A percentile compares a stretch with the other conserved stretches of the same genome.
phyloP scores from a whole-genome alignment of 345 rosid species.

The Lepidium africanum region DNA sequence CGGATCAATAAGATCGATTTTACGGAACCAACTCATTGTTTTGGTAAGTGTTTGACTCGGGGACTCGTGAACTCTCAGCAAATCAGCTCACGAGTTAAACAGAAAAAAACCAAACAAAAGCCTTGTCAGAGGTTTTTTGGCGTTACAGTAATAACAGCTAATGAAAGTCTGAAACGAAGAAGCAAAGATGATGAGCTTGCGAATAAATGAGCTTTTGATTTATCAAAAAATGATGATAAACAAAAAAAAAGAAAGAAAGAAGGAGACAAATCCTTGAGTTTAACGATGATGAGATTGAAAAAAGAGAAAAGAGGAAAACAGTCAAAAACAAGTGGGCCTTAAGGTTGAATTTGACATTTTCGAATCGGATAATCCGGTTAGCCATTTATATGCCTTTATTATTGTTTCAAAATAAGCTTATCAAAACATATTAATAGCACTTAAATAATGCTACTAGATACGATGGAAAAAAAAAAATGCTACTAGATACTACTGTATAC shows the following conservation, averaged over 20 bases:
- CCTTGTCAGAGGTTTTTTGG: not conserved
- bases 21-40: slow-evolving; percentile 20
- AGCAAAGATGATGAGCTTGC: not conserved
- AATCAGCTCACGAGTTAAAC: slow-evolving; percentile 12
- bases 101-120: too few relatives aligned
- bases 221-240: too few relatives aligned
- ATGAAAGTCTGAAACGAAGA: not conserved
- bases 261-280: slow-evolving; percentile 23
- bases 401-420: not conserved
- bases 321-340: slow-evolving; percentile 14
- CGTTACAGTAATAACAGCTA: not conserved
- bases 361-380: not conserved
- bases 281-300: slow-evolving; percentile 12
- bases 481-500: not conserved
- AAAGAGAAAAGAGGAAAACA: not conserved
- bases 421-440: not conserved
- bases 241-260: not conserved
- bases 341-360: slow-evolving; percentile 7
- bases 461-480: too few relatives aligned
- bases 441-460: not conserved
- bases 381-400: not conserved
- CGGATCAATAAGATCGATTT: slow-evolving; percentile 22
- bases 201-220: not conserved
- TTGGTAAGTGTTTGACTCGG: slow-evolving; percentile 21
- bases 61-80: slow-evolving; percentile 14